These are phyloP conservation scores for Tillandsia leiboldiana DNA, from an alignment of 176 grass and related monocot genomes.

Conservation along the genomic window DNA sequence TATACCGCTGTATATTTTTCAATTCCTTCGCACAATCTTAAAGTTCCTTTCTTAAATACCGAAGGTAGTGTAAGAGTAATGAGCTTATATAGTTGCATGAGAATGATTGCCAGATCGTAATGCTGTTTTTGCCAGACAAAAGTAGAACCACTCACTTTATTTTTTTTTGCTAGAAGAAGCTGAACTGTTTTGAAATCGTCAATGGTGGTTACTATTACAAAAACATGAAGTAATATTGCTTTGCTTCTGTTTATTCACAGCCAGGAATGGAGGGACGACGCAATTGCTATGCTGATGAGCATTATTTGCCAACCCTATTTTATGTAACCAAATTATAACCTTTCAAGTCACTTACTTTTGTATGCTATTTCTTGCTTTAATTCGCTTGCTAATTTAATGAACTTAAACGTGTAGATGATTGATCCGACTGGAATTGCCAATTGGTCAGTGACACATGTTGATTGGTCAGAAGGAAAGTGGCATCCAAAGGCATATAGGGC, in stretches of 20 bases:
- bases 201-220: not conserved
- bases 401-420: slow-evolving; percentile 50
- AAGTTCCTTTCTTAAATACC: not conserved
- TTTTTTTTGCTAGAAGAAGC: not conserved
- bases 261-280: slow-evolving; percentile 63
- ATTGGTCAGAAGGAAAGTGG: slow-evolving; percentile 98
- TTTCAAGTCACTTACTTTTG: not conserved
- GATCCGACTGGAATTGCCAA: slow-evolving; percentile 88
- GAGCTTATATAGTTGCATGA: not conserved
- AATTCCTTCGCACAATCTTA: not conserved
- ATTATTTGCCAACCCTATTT: slow-evolving; percentile 97
- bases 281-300: slow-evolving; percentile 96
- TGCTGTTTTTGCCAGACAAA: not conserved
- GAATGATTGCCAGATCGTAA: not conserved
- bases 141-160: not conserved
- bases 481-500: slow-evolving; percentile 80
- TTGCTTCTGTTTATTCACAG: slow-evolving; percentile 44
- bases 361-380: not conserved
- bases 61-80: not conserved
- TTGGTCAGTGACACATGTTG: slow-evolving; percentile 95
- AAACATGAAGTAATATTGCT: slow-evolving; percentile 14
- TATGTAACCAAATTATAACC: slow-evolving; percentile 43
- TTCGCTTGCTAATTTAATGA: slow-evolving; percentile 6
- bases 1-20: not conserved
- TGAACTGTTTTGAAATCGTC: not conserved